Evolutionary conservation across 495 filamentous ascomycete genomes (phyloP).

Genomic region (Penicillium daleae): DNA sequence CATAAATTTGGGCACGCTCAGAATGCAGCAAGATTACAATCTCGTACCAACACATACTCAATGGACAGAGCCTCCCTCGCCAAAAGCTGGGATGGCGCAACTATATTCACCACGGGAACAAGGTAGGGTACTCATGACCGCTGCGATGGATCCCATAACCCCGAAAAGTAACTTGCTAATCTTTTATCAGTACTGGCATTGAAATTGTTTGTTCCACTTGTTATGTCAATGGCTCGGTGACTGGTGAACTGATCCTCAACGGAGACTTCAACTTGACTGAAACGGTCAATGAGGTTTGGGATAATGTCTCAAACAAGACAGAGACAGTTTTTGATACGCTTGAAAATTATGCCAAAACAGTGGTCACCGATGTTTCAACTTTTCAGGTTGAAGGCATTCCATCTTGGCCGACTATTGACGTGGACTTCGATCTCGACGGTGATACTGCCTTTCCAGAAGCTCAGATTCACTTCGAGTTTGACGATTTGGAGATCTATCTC

Average conservation of each 20-base stretch:
- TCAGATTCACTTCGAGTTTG: conserved; percentile 49
- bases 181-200: not conserved
- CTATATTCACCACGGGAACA: not conserved
- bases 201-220: conserved; percentile 51
- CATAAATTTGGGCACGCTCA: not conserved
- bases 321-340: not conserved
- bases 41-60: not conserved
- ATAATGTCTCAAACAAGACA: not conserved
- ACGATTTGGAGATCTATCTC: conserved; percentile 56
- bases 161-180: not conserved
- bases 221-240: conserved; percentile 54
- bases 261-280: conserved; percentile 42
- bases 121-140: not conserved
- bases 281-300: not conserved
- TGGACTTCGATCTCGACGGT: conserved; percentile 38
- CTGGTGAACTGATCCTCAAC: conserved; percentile 41
- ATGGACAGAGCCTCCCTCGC: not conserved
- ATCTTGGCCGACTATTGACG: conserved; percentile 12
- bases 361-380: not conserved
- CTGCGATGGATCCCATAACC: not conserved
- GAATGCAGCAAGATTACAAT: not conserved
- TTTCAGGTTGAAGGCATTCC: not conserved
- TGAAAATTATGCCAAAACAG: not conserved
- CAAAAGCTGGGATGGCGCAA: not conserved
- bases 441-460: conserved; percentile 43